Base-by-base conservation (phyloP, 2,329 filamentous ascomycete species). In the Pseudocercospora eumusae region DNA sequence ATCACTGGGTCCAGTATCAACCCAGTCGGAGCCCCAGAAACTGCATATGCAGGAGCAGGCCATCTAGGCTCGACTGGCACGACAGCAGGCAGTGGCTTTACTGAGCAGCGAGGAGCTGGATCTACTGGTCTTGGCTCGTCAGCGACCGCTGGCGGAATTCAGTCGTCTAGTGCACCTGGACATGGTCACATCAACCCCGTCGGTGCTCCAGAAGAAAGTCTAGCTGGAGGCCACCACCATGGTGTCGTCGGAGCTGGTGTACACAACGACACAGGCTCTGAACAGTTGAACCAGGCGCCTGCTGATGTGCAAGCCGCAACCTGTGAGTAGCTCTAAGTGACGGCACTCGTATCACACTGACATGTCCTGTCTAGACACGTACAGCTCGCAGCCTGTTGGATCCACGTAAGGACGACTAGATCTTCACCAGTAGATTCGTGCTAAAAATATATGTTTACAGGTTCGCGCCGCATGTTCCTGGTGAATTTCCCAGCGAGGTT, bases 381-480 rank as follows among this genome's bases (percentile, higher is more conserved):
- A 68, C 23, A 62, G 68, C 7, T 65, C 67, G 5, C 69, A 66
- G 42, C 69, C 66, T n/a, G 53, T 71, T 44, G 50, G 60, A 54
- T 36, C 57, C 20, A 20, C 47, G 15, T 20, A 52, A 23, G 49
- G 61, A 25, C 20, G 47, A 9, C 36, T 54, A 20, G 25, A 10
- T 54, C 23, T 36, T 18, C 28, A 40, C 9, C 20, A 18, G 13
- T 20, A 20, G 28, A 54, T 10, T 13, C 33, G 2, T n/a, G n/a
- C 52, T 54, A 23, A 54, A 36, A 21, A 4, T 8, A 36, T 18
- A 25, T 1, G 28, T 18, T 15, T n/a, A 71, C 59, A 57, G 58
- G 33, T 69, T 76, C 18, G 77, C 77, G 56, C 76, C 77, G 6
- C 69, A 74, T 36, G 67, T 75, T 6, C 70, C 72, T 31, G 73